Base-by-base conservation (phyloP, 345 rosid genomes). In the Anastatica hierochuntica region DNA sequence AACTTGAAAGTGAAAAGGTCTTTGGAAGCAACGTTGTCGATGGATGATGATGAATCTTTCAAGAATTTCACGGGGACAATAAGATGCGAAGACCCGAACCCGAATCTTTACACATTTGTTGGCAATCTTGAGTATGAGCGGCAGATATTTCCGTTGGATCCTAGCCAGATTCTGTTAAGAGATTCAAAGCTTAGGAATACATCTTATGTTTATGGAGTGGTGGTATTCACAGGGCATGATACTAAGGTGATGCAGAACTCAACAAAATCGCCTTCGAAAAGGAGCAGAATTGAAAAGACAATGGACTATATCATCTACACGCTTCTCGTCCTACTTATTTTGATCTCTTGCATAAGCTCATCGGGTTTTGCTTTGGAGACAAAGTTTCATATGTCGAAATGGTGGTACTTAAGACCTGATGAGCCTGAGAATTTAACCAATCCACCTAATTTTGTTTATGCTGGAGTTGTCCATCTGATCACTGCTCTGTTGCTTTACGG, bases 161-260 rank as follows among this genome's bases (percentile, higher is more conserved):
- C 98, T 16, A 69, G 50, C 76, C 98, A 92, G 69, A 73, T 92
- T 74, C 98, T 92, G 6, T 92, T 92, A 16, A 70, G 98, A 77
- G 98, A 92, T 73, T 92, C 98, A 6, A 92, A 92, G 75, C 94
- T 92, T 19, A 76, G 97, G 74, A 92, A 92, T 52, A 88, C 97
- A 24, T 45, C 90, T 14, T 78, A 71, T 57, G 68, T 88, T 8
- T 88, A 83, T 35, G 98, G 98, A 46, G 77, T 77, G 8, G 98
- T 81, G 53, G 44, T 92, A 18, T 88, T 92, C 68, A 82, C 95
- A 10, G 98, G 98, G 37, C 83, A 77, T 47, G 98, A 88, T 56
- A 92, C 84, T 63, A 92, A 92, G 71, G 98, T 92, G 33, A 88
- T 85, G 92, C 95, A 85, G 66, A 92, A 92, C 39, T 72, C 97